phyloP scores from a whole-genome alignment of 768 basidiomycete species.

The Psilocybe azurescens region DNA sequence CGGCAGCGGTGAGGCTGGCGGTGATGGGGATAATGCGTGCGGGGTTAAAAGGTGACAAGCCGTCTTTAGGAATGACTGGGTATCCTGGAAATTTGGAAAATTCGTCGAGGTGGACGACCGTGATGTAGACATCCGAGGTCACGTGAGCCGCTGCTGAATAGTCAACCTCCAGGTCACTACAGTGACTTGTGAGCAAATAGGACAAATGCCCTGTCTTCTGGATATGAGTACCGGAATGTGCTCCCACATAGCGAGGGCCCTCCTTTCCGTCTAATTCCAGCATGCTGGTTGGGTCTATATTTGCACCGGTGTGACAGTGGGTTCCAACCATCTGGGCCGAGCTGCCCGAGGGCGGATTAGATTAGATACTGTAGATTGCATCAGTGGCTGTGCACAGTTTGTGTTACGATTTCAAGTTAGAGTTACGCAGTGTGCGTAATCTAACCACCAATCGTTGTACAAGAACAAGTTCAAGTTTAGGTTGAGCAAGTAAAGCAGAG shows the following conservation, averaged over 20 bases:
- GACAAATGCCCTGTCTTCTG: conserved; percentile 17
- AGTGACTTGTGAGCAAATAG: conserved; percentile 17
- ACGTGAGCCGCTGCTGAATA: neutral
- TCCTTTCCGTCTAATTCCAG: conserved; percentile 19
- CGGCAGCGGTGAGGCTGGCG: conserved; percentile 7
- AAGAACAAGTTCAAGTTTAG: too few relatives aligned
- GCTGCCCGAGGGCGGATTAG: too few relatives aligned
- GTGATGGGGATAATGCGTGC: conserved; percentile 2
- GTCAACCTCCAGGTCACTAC: conserved; percentile 2
- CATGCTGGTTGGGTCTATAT: conserved; percentile 20
- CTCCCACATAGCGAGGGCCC: conserved; percentile 19
- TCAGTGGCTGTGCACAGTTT: too few relatives aligned
- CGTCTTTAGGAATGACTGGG: conserved; percentile 3
- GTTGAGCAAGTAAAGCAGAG: too few relatives aligned
- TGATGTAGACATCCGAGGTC: conserved; percentile 9
- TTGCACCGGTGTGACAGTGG: too few relatives aligned
- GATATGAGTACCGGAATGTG: conserved; percentile 19
- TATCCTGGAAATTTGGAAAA: conserved; percentile 7
- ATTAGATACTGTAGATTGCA: too few relatives aligned
- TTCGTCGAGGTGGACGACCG: conserved; percentile 14
- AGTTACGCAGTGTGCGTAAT: too few relatives aligned
- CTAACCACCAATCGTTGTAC: too few relatives aligned
- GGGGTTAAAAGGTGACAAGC: conserved; percentile 1
- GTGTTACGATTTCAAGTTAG: too few relatives aligned
- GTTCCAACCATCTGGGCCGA: too few relatives aligned